A percentile compares a stretch with the other conserved stretches of the same genome.
Evolutionary conservation across 805 yeast species (phyloP).

Genomic region (Pichia nanzhaoensis): DNA sequence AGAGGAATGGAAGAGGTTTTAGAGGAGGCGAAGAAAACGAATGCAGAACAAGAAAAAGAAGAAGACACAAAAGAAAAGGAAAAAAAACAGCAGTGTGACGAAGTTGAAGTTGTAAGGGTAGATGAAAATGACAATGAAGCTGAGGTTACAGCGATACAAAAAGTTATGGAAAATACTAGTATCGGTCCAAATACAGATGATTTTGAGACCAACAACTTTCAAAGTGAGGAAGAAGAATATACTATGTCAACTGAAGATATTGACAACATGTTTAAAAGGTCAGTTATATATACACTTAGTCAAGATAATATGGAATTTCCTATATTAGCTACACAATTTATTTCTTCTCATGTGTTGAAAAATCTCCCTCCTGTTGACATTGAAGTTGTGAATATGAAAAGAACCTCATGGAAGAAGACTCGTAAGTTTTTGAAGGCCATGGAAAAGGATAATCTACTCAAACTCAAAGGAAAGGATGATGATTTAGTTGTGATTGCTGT

Average conservation of each 20-base stretch:
- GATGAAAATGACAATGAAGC: conserved; percentile 3
- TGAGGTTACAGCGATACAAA: conserved; percentile 1
- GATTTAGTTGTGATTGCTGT: conserved; percentile 54
- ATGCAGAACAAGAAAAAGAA: not conserved
- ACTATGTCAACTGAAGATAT: conserved; percentile 53
- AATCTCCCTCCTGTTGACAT: conserved; percentile 67
- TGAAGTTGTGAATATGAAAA: conserved; percentile 54
- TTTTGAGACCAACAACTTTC: too few relatives aligned
- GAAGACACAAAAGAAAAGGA: conserved; percentile 2
- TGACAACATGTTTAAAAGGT: conserved; percentile 66
- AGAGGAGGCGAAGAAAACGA: conserved; percentile 1
- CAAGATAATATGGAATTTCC: conserved; percentile 55
- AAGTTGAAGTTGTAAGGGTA: not conserved
- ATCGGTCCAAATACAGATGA: too few relatives aligned
- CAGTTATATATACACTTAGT: conserved; percentile 64
- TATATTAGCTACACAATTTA: conserved; percentile 63
- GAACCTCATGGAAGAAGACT: conserved; percentile 84
- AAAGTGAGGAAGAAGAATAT: conserved; percentile 19
- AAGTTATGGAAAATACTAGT: not conserved
- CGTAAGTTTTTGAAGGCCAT: conserved; percentile 79
- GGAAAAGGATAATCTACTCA: conserved; percentile 67
- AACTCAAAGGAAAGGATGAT: conserved; percentile 79
- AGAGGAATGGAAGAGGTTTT: conserved; percentile 23
- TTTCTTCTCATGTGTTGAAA: conserved; percentile 59
- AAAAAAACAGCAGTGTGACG: not conserved